A percentile compares a stretch with the other conserved stretches of the same genome.
These are phyloP conservation scores for Termitomyces sp. DNA, from an alignment of 768 basidiomycete genomes.

Conservation along the genomic window DNA sequence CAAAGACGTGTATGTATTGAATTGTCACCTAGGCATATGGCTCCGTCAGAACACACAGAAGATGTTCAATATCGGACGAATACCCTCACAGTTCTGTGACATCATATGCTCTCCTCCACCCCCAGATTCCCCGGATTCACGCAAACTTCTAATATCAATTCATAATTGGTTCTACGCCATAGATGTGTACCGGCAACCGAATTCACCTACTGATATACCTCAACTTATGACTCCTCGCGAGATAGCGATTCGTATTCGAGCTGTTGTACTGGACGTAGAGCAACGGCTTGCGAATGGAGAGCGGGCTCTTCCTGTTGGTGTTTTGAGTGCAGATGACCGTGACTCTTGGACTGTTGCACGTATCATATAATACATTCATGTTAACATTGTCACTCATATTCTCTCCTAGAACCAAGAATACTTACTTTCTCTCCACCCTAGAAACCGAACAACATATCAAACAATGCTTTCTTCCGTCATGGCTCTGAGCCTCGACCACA, in stretches of 20 bases:
- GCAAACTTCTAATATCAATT: slow-evolving; percentile 64
- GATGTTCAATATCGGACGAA: slow-evolving; percentile 76
- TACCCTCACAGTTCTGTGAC: slow-evolving; percentile 70
- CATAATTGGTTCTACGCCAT: slow-evolving; percentile 81
- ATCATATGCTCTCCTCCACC: slow-evolving; percentile 48
- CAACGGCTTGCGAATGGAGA: slow-evolving; percentile 49
- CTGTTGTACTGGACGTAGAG: slow-evolving; percentile 55
- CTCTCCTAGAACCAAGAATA: slow-evolving; percentile 61
- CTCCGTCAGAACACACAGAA: slow-evolving; percentile 51
- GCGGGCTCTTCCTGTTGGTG: slow-evolving; percentile 56
- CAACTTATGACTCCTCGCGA: slow-evolving; percentile 31
- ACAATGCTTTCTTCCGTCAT: slow-evolving; percentile 74
- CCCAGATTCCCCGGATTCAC: slow-evolving; percentile 41
- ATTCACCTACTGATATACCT: slow-evolving; percentile 22
- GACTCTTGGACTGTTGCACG: slow-evolving; percentile 79
- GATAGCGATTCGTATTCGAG: slow-evolving; percentile 43
- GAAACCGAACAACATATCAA: slow-evolving; percentile 58
- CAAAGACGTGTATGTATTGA: background rate
- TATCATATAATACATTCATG: background rate
- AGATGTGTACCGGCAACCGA: slow-evolving; percentile 50
- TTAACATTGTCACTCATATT: background rate
- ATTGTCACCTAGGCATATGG: slow-evolving; percentile 54
- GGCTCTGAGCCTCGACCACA: slow-evolving; percentile 77
- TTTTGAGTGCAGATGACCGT: slow-evolving; percentile 75
- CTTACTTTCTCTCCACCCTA: slow-evolving; percentile 62